Base-by-base conservation (phyloP, 192 early-diverging fungal species). In the Coemansia sp. region DNA sequence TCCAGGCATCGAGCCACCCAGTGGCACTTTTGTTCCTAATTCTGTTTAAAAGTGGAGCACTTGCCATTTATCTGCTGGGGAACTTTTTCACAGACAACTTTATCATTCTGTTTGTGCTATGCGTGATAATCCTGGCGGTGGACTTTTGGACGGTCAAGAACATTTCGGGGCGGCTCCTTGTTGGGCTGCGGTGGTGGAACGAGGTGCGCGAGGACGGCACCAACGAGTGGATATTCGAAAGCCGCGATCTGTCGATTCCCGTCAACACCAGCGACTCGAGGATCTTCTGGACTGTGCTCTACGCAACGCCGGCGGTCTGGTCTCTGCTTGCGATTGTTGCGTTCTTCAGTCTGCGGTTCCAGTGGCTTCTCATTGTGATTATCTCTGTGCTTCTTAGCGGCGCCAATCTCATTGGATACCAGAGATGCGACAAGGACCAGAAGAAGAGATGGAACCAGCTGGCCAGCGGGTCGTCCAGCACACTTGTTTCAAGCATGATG, bases 131-230 rank as follows among this genome's bases (percentile, higher is more conserved):
- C 32, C 88, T 99, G 40, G 89, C 94, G 6, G 96, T 98, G 81
- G 96, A 99, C 64, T 99, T 99, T 75, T 99, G 97, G 97, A 98
- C 94, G 0, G 95, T 98, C 16, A 99, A 99, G 79, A 99, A 99
- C 74, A 92, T 99, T 19, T 92, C 95, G 20, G 98, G 98, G 1
- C 88, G 98, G 56, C 82, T 98, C 45, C 85, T 99, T 51, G 98
- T 99, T 13, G 98, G 98, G 19, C 81, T 99, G 62, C 88, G 98
- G 67, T 99, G 98, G 98, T 99, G 98, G 98, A 99, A 96, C 82
- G 93, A 98, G 79, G 94, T 98, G 68, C 87, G 88, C 54, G 95
- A 97, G 53, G 98, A 98, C 77, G 98, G 98, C 39, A 87, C 93
- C 4, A 95, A 91, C 67, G 90, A 88, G 67, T 99, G 98, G 98